A percentile compares a stretch with the other conserved stretches of the same genome.
phyloP scores from a whole-genome alignment of 148 eudicot species.

The Cornus kousa region DNA sequence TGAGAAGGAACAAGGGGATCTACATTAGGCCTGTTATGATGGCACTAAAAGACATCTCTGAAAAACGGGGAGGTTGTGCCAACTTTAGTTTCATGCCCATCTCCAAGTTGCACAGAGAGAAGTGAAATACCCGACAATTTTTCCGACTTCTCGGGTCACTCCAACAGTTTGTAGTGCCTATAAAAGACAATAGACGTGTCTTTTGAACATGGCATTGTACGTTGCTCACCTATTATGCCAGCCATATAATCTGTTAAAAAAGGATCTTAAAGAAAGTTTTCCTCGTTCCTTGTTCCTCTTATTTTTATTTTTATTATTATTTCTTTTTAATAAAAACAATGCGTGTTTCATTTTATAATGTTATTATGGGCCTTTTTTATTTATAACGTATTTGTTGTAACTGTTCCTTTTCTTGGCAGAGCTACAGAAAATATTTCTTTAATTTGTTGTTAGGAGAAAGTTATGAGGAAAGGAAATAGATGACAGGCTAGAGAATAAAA shows the following conservation, averaged over 20 bases:
- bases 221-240: not conserved
- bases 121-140: not conserved
- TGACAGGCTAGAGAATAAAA: not conserved
- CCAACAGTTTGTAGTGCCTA: not conserved
- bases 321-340: no score
- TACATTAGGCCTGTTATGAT: not conserved
- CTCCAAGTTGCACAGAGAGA: not conserved
- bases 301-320: no score
- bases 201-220: no score
- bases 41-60: not conserved
- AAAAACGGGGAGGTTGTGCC: not conserved
- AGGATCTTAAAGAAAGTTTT: not conserved
- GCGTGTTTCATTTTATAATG: no score
- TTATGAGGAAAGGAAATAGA: no score
- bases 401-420: no score
- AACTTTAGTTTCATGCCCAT: not conserved
- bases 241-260: not conserved
- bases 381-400: no score
- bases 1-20: not conserved
- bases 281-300: no score
- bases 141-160: not conserved
- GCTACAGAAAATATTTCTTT: no score
- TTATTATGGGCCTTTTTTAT: no score
- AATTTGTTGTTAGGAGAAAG: no score
- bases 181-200: no score